Evolutionary conservation across 352 stramenopile genomes (phyloP).

Genomic region (Globisporangium spinosum): DNA sequence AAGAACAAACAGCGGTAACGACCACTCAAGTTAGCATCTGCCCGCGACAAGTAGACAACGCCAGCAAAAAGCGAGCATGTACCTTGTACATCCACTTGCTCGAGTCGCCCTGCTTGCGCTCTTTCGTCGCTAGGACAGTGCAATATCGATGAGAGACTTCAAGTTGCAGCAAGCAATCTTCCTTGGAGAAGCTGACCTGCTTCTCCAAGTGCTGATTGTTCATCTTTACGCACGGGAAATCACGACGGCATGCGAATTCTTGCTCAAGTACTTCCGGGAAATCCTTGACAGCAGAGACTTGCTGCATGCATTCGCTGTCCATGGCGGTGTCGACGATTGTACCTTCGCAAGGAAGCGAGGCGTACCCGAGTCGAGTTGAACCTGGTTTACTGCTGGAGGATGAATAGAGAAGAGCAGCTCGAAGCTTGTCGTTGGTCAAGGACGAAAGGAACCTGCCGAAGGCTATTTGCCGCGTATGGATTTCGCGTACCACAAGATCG

Average conservation of each 20-base stretch:
- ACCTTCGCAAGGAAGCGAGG: not conserved
- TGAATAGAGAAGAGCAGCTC: conserved; percentile 23
- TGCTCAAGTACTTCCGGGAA: conserved; percentile 58
- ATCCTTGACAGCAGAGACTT: conserved; percentile 37
- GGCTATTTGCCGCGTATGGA: conserved; percentile 58
- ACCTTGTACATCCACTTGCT: conserved; percentile 83
- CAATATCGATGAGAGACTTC: conserved; percentile 65
- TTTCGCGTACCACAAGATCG: conserved; percentile 52
- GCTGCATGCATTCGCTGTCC: conserved; percentile 30
- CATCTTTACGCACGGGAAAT: conserved; percentile 75
- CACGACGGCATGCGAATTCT: conserved; percentile 54
- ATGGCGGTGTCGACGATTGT: conserved; percentile 7
- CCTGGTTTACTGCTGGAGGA: not conserved
- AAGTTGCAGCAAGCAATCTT: conserved; percentile 72
- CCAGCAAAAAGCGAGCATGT: not conserved
- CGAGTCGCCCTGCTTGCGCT: conserved; percentile 61
- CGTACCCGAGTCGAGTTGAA: not conserved
- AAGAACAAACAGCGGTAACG: not conserved
- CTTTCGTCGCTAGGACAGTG: conserved; percentile 67
- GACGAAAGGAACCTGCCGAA: conserved; percentile 49
- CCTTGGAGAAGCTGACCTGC: conserved; percentile 65
- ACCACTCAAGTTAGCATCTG: not conserved
- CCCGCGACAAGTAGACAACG: not conserved
- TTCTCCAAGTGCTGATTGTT: conserved; percentile 49
- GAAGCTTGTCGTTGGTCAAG: conserved; percentile 57